These are phyloP conservation scores for Aspergillus sp. DNA, from an alignment of 2,329 filamentous ascomycete species.

Conservation along the genomic window DNA sequence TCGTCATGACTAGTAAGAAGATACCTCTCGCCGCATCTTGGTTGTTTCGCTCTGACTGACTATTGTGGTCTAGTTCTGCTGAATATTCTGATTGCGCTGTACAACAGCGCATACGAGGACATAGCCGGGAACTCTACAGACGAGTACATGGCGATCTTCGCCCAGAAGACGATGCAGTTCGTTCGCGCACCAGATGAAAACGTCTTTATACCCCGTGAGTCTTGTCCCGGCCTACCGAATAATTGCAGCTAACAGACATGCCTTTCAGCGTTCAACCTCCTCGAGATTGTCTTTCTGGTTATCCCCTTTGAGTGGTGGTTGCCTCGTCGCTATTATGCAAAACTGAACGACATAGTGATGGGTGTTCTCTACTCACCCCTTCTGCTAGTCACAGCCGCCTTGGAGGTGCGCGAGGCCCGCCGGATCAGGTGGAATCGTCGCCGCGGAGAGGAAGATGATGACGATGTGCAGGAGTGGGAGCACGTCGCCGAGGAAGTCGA, in stretches of 20 bases:
- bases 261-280: slow-evolving; percentile 71
- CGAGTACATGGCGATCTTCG: slow-evolving; percentile 90
- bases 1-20: slow-evolving; percentile 73
- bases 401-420: slow-evolving; percentile 66
- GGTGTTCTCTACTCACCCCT: slow-evolving; percentile 79
- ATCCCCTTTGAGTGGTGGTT: slow-evolving; percentile 96
- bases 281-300: slow-evolving; percentile 78
- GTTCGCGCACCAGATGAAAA: slow-evolving; percentile 97
- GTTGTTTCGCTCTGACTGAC: background rate
- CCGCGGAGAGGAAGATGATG: slow-evolving; percentile 84
- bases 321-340: slow-evolving; percentile 68
- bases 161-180: slow-evolving; percentile 94
- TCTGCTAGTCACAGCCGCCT: slow-evolving; percentile 71
- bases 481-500: slow-evolving; percentile 68
- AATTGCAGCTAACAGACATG: background rate
- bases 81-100: slow-evolving; percentile 95
- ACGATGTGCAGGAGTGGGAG: slow-evolving; percentile 90
- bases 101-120: slow-evolving; percentile 94
- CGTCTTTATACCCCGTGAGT: slow-evolving; percentile 80
- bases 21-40: background rate
- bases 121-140: slow-evolving; percentile 91
- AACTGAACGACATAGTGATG: slow-evolving; percentile 88
- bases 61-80: slow-evolving; percentile 60
- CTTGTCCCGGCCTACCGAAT: background rate
- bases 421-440: slow-evolving; percentile 71